Conservation (phyloP, 495 filamentous ascomycete species). For the Filosporella fistucella region DNA sequence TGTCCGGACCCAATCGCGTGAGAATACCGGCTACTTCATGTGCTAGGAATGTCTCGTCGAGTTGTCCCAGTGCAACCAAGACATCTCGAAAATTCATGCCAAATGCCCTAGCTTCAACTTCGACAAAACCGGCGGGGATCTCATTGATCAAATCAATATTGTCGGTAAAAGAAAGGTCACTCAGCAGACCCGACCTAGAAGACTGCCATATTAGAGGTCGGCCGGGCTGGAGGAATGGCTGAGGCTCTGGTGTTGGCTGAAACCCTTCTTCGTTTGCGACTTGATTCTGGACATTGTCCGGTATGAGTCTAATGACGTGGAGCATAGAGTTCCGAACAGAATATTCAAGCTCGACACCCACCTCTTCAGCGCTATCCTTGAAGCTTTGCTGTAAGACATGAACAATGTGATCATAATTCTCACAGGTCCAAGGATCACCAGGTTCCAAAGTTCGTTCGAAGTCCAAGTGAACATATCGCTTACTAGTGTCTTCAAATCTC, state of each 20-base stretch:
- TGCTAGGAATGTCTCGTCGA: conserved; percentile 36
- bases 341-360: conserved; percentile 6
- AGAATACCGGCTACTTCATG: conserved; percentile 50
- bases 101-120: conserved; percentile 36
- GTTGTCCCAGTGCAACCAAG: conserved; percentile 46
- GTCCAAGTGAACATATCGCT: conserved; percentile 1
- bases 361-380: not conserved
- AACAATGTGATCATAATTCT: not conserved
- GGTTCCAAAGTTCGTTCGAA: conserved; percentile 5
- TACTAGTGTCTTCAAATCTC: conserved; percentile 5
- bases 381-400: conserved; percentile 1
- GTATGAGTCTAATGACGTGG: conserved; percentile 1
- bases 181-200: conserved; percentile 15
- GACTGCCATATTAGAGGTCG: conserved; percentile 7
- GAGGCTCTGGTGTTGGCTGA: not conserved
- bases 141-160: conserved; percentile 1
- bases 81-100: conserved; percentile 43
- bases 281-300: not conserved
- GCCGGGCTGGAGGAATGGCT: conserved; percentile 5
- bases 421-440: not conserved
- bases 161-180: conserved; percentile 21
- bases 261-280: too few relatives aligned
- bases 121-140: conserved; percentile 26
- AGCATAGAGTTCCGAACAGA: conserved; percentile 2
- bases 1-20: conserved; percentile 40